A percentile compares a stretch with the other conserved stretches of the same genome.
Evolutionary conservation across 495 filamentous ascomycete species (phyloP).

Genomic region (Xylaria castorea): DNA sequence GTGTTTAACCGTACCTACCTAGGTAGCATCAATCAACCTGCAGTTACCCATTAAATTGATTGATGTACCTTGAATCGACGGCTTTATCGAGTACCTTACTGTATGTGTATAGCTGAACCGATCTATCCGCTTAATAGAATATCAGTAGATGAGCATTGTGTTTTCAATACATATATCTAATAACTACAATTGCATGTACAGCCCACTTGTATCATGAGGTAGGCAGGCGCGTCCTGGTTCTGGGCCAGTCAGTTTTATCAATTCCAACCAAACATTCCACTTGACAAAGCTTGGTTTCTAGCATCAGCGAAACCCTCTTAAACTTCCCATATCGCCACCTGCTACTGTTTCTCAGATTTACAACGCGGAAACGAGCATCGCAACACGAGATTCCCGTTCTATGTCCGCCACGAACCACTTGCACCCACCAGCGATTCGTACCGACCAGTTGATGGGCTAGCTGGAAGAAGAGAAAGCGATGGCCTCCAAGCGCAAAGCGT

Average conservation of each 20-base stretch:
- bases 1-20: no score
- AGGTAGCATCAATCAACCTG: no score
- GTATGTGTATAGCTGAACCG: not conserved
- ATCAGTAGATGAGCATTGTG: no score
- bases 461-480: conserved; percentile 47
- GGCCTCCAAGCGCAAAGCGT: conserved; percentile 78
- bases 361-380: not conserved
- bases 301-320: not conserved
- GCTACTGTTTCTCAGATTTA: not conserved
- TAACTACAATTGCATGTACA: not conserved
- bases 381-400: not conserved
- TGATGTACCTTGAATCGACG: not conserved
- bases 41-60: no score
- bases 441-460: conserved; percentile 21
- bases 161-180: not conserved
- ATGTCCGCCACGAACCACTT: not conserved
- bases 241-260: not conserved
- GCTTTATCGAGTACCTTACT: not conserved
- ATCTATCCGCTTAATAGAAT: no score
- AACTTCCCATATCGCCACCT: not conserved
- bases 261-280: not conserved
- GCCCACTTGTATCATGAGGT: not conserved
- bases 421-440: not conserved
- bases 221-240: not conserved
- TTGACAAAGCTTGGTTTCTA: not conserved